Evolutionary conservation across 192 early-diverging fungal genomes (phyloP).

Genomic region (Coemansia aciculifera): DNA sequence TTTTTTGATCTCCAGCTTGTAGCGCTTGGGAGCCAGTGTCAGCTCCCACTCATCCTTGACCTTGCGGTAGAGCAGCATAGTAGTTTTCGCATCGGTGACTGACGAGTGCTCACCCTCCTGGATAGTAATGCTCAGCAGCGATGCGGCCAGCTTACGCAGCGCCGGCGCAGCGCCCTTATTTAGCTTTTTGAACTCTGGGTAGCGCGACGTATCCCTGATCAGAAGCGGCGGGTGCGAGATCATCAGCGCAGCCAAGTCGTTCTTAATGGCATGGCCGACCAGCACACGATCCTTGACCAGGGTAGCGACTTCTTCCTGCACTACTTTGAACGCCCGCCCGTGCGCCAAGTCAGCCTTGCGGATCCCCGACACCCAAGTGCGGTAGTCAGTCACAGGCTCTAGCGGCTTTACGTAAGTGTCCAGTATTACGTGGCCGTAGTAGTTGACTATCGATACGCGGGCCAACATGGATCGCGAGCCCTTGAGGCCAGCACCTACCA

Average conservation of each 20-base stretch:
- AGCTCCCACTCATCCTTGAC: slow-evolving; percentile 83
- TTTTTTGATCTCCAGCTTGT: slow-evolving; percentile 30
- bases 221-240: slow-evolving; percentile 76
- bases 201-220: slow-evolving; percentile 82
- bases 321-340: slow-evolving; percentile 72
- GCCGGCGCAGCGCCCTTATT: slow-evolving; percentile 66
- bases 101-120: slow-evolving; percentile 87
- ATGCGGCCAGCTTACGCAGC: slow-evolving; percentile 73
- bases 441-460: slow-evolving; percentile 92
- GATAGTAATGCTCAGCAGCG: slow-evolving; percentile 76
- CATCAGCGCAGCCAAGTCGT: slow-evolving; percentile 84
- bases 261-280: slow-evolving; percentile 87
- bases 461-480: slow-evolving; percentile 85
- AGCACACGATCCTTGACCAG: slow-evolving; percentile 83
- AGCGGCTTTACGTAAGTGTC: slow-evolving; percentile 83
- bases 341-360: slow-evolving; percentile 67
- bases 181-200: slow-evolving; percentile 70
- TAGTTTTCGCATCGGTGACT: slow-evolving; percentile 84
- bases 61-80: slow-evolving; percentile 87
- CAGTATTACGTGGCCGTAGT: slow-evolving; percentile 78
- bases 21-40: slow-evolving; percentile 33
- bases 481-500: slow-evolving; percentile 92
- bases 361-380: slow-evolving; percentile 91
- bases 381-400: slow-evolving; percentile 89
- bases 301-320: slow-evolving; percentile 77